Evolutionary conservation across 1,139 yeast species (phyloP), one percentile per base, ranked within the genome.

Genomic region (Debaryomyces subglobosus): DNA sequence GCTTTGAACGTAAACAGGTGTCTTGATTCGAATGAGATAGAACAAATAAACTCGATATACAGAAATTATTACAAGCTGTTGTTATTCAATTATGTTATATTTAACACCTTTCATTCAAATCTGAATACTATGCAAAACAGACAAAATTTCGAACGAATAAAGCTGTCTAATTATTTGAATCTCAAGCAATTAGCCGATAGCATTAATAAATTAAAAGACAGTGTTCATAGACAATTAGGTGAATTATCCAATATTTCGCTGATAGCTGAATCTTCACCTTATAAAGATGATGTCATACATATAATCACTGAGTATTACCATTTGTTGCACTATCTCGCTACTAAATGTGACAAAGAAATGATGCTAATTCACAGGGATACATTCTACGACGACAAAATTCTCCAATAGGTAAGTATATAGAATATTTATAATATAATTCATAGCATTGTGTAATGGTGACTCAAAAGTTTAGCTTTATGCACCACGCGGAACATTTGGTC

Each of bases 341-440:
- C 25, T 23, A 40, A 40, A 20, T 40, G 15, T 30, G 43, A 40
- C 36, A 40, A 40, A 15, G 43, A 40, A 13, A 30, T 40, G 20
- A 18, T 40, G 43, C 36, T 40, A 18, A 20, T 40, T 10, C 36
- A 15, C 32, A 21, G 21, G 6, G 43, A 40, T 20, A 21, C 27
- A 13, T 40, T 40, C 25, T 40, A 40, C 29, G 43, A 40, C 32
- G 43, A 32, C 50, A 49, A 39, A 49, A 10, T 24, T 35, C 38
- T n/a, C 38, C 20, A 35, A 12, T n/a, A 37, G 13, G 40, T 21
- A 15, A 37, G n/a, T 37, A 23, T 6, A 37, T 23, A 37, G 24
- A 6, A 35, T 10, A 35, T 5, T 21, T 35, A 5, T 5, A 21
- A n/a, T 35, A 20, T 16, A 7, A n/a, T 16, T n/a, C 5, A 35